These are phyloP conservation scores for Myxozyma geophila DNA, from an alignment of 805 yeast species.

Conservation along the genomic window DNA sequence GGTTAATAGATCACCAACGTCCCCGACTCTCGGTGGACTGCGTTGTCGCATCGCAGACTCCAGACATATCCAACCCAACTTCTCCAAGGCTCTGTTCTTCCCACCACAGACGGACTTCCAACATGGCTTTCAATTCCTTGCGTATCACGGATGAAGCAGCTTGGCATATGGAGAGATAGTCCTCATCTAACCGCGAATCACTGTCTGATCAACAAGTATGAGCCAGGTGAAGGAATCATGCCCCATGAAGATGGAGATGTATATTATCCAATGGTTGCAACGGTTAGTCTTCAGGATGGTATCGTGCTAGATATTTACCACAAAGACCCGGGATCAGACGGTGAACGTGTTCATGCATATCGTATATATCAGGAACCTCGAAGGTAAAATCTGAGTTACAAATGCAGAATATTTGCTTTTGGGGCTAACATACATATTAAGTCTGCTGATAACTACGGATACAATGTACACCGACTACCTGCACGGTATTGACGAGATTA, in stretches of 20 bases:
- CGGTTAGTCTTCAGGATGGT: constrained; percentile 27
- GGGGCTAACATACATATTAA: not conserved
- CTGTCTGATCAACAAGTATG: constrained; percentile 29
- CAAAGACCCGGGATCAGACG: constrained; percentile 14
- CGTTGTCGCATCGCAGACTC: constrained; percentile 30
- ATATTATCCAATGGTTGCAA: constrained; percentile 35
- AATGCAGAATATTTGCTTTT: not conserved
- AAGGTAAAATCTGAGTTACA: constrained; percentile 13
- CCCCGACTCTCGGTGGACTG: constrained; percentile 28
- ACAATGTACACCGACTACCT: constrained; percentile 24
- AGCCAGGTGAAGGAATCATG: constrained; percentile 36
- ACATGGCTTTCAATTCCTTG: constrained; percentile 27
- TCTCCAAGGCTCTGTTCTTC: constrained; percentile 24
- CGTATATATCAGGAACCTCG: constrained; percentile 34
- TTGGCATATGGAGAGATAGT: constrained; percentile 27
- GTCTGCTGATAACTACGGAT: constrained; percentile 29
- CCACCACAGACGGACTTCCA: constrained; percentile 25
- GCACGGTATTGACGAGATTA: constrained; percentile 31
- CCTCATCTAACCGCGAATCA: constrained; percentile 31
- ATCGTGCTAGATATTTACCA: constrained; percentile 29
- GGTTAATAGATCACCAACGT: constrained; percentile 18
- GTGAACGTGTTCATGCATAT: constrained; percentile 10
- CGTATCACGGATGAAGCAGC: constrained; percentile 17
- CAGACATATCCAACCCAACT: constrained; percentile 33
- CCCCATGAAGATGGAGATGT: constrained; percentile 37